Percentiles rank a stretch among this genome's conserved stretches.
Evolutionary conservation across 2,329 filamentous ascomycete species (phyloP).

Genomic region (Colletotrichum sp.): DNA sequence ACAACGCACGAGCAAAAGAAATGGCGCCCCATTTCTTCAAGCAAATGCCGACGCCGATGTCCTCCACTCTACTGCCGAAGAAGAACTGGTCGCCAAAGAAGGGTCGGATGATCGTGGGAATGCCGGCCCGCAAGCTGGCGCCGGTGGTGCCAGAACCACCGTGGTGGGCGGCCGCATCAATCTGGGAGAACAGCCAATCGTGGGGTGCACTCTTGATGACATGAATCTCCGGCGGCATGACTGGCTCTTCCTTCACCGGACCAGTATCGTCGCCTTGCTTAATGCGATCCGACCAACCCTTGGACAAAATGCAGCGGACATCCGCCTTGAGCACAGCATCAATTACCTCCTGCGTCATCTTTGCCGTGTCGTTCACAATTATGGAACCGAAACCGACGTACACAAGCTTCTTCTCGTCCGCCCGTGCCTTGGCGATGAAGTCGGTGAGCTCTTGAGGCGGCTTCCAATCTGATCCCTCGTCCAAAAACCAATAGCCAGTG

Average conservation of each 20-base stretch:
- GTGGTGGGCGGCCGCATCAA: conserved; percentile 94
- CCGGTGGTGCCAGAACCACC: conserved; percentile 95
- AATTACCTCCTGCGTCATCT: conserved; percentile 90
- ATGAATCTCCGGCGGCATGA: conserved; percentile 80
- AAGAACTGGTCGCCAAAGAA: conserved; percentile 99
- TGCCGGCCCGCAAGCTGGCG: conserved; percentile 86
- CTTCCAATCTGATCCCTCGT: conserved; percentile 72
- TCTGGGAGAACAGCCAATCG: conserved; percentile 94
- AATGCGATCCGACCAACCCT: conserved; percentile 91
- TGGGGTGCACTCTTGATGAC: conserved; percentile 92
- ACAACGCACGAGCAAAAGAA: conserved; percentile 83
- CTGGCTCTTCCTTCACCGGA: conserved; percentile 63
- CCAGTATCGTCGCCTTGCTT: conserved; percentile 34
- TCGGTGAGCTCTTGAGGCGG: conserved; percentile 77
- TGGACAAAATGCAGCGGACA: conserved; percentile 92
- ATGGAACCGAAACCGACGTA: conserved; percentile 98
- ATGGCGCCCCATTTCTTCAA: conserved; percentile 90
- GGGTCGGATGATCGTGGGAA: conserved; percentile 93
- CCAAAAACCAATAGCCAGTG: conserved; percentile 97
- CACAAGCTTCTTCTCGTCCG: conserved; percentile 87
- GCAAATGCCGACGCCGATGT: conserved; percentile 89
- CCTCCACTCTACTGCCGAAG: conserved; percentile 88
- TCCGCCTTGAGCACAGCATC: conserved; percentile 90
- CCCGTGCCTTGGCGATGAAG: conserved; percentile 84
- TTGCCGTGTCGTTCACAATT: conserved; percentile 86